Evolutionary conservation across 1,139 yeast genomes (phyloP), one percentile per base, ranked within the genome.

Genomic region (Taphrina flavorubra): DNA sequence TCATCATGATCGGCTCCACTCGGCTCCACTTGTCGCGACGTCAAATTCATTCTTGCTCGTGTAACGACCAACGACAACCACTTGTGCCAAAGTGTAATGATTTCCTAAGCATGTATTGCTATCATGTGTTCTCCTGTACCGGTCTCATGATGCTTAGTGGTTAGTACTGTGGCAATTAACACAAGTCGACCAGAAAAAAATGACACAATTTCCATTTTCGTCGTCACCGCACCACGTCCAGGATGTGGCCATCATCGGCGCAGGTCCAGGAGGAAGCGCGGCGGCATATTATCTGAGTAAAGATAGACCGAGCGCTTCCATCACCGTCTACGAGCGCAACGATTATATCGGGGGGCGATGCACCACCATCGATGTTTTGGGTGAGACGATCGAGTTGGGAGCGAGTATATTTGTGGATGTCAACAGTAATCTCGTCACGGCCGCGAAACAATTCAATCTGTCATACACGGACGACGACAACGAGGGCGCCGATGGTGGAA

Each of bases 221-320:
- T 44, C 47, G n/a, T 10, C 47, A 44, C 4, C 47, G n/a, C n/a
- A 13, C n/a, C 8, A n/a, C n/a, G 47, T 14, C 2, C 47, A 7
- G 2, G 47, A 11, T 14, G 51, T 81, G 7, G 84, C 83, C 0
- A 78, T 81, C 46, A 77, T 81, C 44, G 85, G 85, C 2, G 83
- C 84, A 0, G 85, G 85, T 1, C 80, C 85, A 1, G 84, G 82
- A 8, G 85, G 85, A 0, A 72, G 83, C 0, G 74, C 82, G 2
- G 77, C 81, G 20, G 81, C 85, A 1, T 80, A 80, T 69, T 77
- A 82, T 69, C 74, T 82, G 25, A 78, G 80, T 49, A 46, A 49
- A 25, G 76, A 76, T 51, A 80, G 72, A 70, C 76, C 81, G 14
- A 51, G 70, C 39, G 66, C 73, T 18, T 40, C 65, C 18, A 75